These are phyloP conservation scores for Nicotiana sylvestris DNA, from an alignment of 257 asterid genomes.

Conservation along the genomic window DNA sequence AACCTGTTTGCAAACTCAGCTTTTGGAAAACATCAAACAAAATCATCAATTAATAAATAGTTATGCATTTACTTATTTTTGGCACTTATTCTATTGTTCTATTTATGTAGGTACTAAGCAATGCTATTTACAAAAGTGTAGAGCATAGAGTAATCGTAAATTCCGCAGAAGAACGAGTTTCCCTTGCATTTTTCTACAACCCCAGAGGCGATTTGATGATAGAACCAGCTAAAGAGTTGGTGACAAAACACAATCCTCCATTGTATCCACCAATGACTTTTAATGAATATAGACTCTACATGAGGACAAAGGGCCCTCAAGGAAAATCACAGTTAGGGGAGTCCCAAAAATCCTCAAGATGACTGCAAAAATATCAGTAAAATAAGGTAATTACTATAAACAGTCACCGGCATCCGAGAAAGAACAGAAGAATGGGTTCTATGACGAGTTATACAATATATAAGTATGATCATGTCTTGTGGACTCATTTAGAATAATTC, in stretches of 20 bases:
- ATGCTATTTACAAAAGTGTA: slow-evolving; percentile 61
- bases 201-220: slow-evolving; percentile 55
- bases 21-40: no score
- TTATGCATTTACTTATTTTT: neutral
- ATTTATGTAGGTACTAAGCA: slow-evolving; percentile 45
- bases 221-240: slow-evolving; percentile 51
- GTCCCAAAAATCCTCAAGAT: slow-evolving; percentile 4
- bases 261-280: slow-evolving; percentile 58
- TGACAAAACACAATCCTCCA: slow-evolving; percentile 45
- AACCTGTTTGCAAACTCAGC: no score
- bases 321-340: slow-evolving; percentile 65
- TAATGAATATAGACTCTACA: slow-evolving; percentile 58
- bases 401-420: no score
- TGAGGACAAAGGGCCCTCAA: slow-evolving; percentile 58
- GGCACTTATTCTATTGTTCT: neutral
- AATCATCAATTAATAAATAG: neutral
- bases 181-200: slow-evolving; percentile 68
- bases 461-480: no score
- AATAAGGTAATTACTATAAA: no score
- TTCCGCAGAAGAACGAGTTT: slow-evolving; percentile 44
- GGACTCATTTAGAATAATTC: no score
- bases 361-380: neutral
- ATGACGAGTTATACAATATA: no score
- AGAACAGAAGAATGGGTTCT: no score
- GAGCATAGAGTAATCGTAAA: slow-evolving; percentile 74